Evolutionary conservation across 2,329 filamentous ascomycete species (phyloP), one percentile per base, ranked within the genome.

Genomic region (Alternaria viburni): DNA sequence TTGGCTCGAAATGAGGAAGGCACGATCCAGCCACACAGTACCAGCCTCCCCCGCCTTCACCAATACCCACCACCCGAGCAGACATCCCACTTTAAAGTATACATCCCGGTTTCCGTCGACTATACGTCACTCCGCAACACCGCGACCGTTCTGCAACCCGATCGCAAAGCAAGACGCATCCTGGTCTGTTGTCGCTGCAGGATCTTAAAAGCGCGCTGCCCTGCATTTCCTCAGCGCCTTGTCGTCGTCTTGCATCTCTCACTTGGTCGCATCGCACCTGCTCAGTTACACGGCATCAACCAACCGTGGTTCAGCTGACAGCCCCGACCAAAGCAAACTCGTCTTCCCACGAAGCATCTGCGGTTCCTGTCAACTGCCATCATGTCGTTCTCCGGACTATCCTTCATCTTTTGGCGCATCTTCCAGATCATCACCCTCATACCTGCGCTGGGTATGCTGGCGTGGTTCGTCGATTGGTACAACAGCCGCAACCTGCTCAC

Each of bases 401-500:
- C 89, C 70, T 90, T 90, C 82, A 83, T 86, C 78, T 86, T 86
- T 77, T 88, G 86, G 83, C 86, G 88, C 62, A 72, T 89, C 75
- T 81, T 86, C 75, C 82, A 90, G 77, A 85, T 90, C 79, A 72
- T 87, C 79, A 89, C 87, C 47, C 79, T 90, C 70, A 87, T 90
- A 65, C 88, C 88, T 30, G 85, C 86, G 62, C 83, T 90, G 74
- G 88, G 88, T 76, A 90, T 90, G 84, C 68, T 79, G 21, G 71
- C 86, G 67, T 90, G 85, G 79, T 90, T 90, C 77, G 87, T 90
- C 73, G 75, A 89, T 72, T 83, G 83, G 73, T 90, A 85, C 80
- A 82, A 87, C 66, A 79, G 83, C 64, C 82, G 81, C 70, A 88
- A 88, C 78, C 77, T 82, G 62, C 84, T 90, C 64, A 90, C 88